phyloP scores from a whole-genome alignment of 1,139 yeast species.

The Nakaseomyces uthaithaninus region DNA sequence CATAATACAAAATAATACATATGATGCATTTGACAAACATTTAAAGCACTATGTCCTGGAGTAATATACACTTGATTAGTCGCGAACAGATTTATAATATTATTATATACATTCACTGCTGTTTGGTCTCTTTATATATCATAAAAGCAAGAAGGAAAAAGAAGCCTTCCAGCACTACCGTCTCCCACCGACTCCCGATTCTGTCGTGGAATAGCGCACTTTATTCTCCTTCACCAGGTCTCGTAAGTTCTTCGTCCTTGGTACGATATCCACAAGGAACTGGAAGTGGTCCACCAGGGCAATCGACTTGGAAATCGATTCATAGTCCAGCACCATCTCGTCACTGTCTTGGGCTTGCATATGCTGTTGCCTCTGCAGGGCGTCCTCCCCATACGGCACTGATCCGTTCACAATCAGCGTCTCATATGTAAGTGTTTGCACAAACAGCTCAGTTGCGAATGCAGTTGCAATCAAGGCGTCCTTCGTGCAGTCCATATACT shows the following conservation, averaged over 20 bases:
- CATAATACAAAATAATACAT: not conserved
- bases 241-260: conserved; percentile 44
- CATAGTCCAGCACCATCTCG: conserved; percentile 4
- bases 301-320: conserved; percentile 32
- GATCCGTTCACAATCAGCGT: conserved; percentile 38
- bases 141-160: too few species aligned
- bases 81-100: too few species aligned
- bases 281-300: conserved; percentile 55
- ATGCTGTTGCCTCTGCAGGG: conserved; percentile 20
- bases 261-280: conserved; percentile 61
- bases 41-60: too few species aligned
- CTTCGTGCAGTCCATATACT: conserved; percentile 64
- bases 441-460: conserved; percentile 78
- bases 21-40: too few species aligned
- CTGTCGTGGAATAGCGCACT: conserved; percentile 34
- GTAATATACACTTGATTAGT: too few species aligned
- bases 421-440: conserved; percentile 71
- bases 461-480: conserved; percentile 79
- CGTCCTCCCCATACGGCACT: conserved; percentile 4
- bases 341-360: not conserved
- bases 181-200: too few species aligned
- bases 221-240: conserved; percentile 39
- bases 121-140: too few species aligned
- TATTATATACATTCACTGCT: too few species aligned
- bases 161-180: too few species aligned